Base-by-base conservation (phyloP, 2,329 filamentous ascomycete genomes). In the Alternaria tenuissima region DNA sequence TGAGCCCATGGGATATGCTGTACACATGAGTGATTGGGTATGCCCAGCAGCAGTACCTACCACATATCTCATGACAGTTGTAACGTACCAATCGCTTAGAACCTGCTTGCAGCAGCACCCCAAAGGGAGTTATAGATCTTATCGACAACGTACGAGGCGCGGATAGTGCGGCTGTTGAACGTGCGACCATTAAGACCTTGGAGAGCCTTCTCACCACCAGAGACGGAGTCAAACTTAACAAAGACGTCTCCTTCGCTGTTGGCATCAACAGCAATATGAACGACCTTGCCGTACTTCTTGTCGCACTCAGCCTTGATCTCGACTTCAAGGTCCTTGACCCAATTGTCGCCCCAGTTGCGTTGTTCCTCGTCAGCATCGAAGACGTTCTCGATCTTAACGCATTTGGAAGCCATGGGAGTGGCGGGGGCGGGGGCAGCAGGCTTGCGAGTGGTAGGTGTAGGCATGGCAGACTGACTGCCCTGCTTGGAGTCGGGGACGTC, bases 201-300 rank as follows among this genome's bases (percentile, higher is more conserved):
- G 82, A 98, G 96, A 73, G 95, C 95, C 78, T 97, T 98, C 81
- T 97, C 93, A 78, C 94, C 94, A 72, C 94, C 94, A 79, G 94
- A 89, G 64, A 98, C 92, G 75, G 93, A 91, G 81, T 97, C 93
- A 83, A 99, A 99, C 81, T 99, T 99, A 79, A 99, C 89, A 81
- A 97, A 99, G 72, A 99, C 94, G 78, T 99, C 95, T 81, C 95
- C 95, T 80, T 91, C 88, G 48, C 93, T 95, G 82, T 96, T 96
- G 69, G 91, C 89, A 84, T 98, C 94, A 81, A 97, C 87, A 72
- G 93, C 88, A 81, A 98, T 96, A 88, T 99, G 95, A 79, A 98
- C 93, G 74, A 99, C 94, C 73, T 94, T 92, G 76, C 95, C 95
- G 84, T 98, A 99, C 85, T 95, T 96, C 73, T 89, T 86, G 83